Conservation (phyloP, 495 filamentous ascomycete species). For the Lasiosphaeriaceae sp. region DNA sequence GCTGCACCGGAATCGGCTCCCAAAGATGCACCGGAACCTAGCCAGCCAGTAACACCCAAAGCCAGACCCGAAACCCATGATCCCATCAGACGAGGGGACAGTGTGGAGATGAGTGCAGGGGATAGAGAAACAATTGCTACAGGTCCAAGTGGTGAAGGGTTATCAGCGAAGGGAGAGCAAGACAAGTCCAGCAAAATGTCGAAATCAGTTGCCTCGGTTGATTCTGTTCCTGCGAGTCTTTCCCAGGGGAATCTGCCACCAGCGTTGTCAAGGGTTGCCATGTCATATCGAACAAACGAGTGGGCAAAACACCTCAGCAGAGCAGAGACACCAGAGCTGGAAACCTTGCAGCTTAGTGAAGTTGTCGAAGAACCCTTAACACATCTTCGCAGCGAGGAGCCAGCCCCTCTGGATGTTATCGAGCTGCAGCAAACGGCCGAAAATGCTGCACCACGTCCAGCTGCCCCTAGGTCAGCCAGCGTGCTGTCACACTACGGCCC, state of each 20-base stretch:
- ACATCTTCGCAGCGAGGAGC: constrained; percentile 39
- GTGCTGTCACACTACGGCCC: constrained; percentile 24
- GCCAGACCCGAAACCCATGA: too few species aligned
- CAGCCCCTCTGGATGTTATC: constrained; percentile 60
- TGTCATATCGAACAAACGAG: constrained; percentile 88
- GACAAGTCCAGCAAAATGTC: constrained; percentile 1
- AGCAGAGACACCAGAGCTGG: constrained; percentile 73
- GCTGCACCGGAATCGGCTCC: too few species aligned
- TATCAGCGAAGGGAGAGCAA: constrained; percentile 4
- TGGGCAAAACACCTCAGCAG: constrained; percentile 87
- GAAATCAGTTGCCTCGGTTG: constrained; percentile 30
- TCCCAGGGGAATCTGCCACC: constrained; percentile 49
- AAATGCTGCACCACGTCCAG: constrained; percentile 38
- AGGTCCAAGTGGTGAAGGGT: neutral
- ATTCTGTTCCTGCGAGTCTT: constrained; percentile 40
- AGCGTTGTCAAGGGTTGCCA: constrained; percentile 64
- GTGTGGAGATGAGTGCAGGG: too few species aligned
- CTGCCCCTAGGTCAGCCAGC: constrained; percentile 31
- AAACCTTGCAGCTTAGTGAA: constrained; percentile 47
- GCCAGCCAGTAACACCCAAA: too few species aligned
- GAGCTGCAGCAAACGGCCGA: constrained; percentile 69
- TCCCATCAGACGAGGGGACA: too few species aligned
- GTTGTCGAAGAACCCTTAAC: constrained; percentile 15
- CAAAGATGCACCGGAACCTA: too few species aligned
- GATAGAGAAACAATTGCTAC: too few species aligned